Base-by-base conservation (phyloP, 1,139 yeast species). In the Geotrichum candidum region DNA sequence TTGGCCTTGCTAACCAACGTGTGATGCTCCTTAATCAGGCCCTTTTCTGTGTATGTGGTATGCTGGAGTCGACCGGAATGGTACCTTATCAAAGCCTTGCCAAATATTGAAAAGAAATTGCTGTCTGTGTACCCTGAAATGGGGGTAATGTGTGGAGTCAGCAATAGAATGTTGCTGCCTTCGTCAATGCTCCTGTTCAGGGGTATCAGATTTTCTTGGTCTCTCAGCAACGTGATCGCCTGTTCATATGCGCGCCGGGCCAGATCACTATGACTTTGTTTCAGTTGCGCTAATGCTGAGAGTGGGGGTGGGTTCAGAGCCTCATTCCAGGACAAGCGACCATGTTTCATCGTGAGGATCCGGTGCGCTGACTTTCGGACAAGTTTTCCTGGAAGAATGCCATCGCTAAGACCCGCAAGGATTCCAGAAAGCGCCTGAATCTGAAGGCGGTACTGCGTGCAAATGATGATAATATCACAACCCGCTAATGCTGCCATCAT, bases 21-120 rank as follows among this genome's bases (percentile, higher is more conserved):
- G 67, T 85, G 89, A 67, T 85, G 88, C 57, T 83, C 73, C 13
- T 80, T 76, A 15, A 86, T 83, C 51, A 85, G 75, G 0, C 89
- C 89, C 67, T 85, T 84, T 23, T 88, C 87, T 0, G 88, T 84
- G 67, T 85, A 85, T 0, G 86, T 80, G 0, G 88, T 83, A 68
- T 84, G 88, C 27, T 82, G 70, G 0, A 84, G 84, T 65, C 81
- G 82, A 65, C 80, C 84, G 31, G 73, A 65, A 61, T 69, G 71
- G 22, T 64, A 64, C 50, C 66, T 67, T 7, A 74, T 69, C 45
- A 73, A 61, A 10, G 68, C 66, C 33, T 68, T 65, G 52, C 75
- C 75, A 63, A 73, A 69, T 50, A 70, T 71, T 66, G 80, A 82
- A 67, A 84, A 84, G 2, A 83, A 85, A 57, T 82, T 84, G 69